Percentiles rank a stretch among this genome's conserved stretches.
Conservation (phyloP, 441 rosid species). For the Pelargonium australe region DNA sequence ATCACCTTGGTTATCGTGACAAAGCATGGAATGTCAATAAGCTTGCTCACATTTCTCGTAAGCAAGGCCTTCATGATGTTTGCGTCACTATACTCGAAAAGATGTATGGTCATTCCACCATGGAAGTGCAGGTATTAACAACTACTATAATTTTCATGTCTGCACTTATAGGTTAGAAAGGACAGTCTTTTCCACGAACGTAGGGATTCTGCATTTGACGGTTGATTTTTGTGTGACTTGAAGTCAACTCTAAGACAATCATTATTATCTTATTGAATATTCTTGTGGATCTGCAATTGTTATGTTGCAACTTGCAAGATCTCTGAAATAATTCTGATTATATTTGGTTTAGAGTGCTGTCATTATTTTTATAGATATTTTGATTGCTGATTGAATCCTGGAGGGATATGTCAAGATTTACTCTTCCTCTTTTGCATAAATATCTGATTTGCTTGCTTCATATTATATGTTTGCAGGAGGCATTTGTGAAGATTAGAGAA, state of each 20-base stretch:
- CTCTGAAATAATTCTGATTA: no score
- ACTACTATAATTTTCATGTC: background rate
- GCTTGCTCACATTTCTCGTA: constrained; percentile 93
- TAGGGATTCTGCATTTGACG: background rate
- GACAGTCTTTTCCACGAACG: background rate
- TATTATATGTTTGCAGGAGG: constrained; percentile 57
- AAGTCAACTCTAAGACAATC: background rate
- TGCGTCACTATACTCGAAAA: constrained; percentile 86
- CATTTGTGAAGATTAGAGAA: constrained; percentile 93
- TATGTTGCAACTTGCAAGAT: no score
- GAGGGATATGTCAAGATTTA: no score
- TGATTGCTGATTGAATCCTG: no score
- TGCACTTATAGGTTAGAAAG: background rate
- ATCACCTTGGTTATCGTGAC: constrained; percentile 97
- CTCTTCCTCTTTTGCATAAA: background rate
- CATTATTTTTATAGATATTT: no score
- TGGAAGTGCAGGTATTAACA: constrained; percentile 92
- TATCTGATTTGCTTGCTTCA: background rate
- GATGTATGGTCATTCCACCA: constrained; percentile 95
- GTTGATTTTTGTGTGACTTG: background rate
- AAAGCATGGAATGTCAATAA: constrained; percentile 99
- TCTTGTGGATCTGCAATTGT: background rate
- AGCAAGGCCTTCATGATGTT: constrained; percentile 93
- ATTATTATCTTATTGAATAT: background rate
- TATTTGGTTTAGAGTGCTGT: no score